phyloP scores from a whole-genome alignment of 106 monocot genomes.

The Dendrobium nobile region DNA sequence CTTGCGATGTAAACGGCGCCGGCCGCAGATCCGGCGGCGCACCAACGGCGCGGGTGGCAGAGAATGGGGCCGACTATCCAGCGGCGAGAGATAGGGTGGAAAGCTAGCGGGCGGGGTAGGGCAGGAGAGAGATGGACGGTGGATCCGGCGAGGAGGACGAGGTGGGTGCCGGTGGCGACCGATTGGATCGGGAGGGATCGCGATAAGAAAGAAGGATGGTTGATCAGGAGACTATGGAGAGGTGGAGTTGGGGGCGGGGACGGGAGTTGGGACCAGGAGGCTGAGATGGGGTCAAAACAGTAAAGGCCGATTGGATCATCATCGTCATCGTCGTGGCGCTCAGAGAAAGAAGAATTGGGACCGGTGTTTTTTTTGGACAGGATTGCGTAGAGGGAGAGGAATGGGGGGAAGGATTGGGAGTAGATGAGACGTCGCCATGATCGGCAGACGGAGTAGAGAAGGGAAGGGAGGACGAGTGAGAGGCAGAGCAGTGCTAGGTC shows the following conservation, averaged over 20 bases:
- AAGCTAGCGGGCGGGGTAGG: conserved; percentile 47
- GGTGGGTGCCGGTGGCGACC: conserved; percentile 27
- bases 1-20: conserved; percentile 43
- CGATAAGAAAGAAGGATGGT: conserved; percentile 73
- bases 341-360: too few species aligned
- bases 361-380: conserved; percentile 6
- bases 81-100: conserved; percentile 29
- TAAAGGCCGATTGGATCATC: conserved; percentile 19
- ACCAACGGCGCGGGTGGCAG: conserved; percentile 73
- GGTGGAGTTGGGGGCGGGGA: conserved; percentile 28
- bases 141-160: conserved; percentile 52
- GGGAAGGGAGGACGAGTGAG: conserved; percentile 24
- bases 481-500: conserved; percentile 60
- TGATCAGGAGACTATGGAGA: conserved; percentile 24
- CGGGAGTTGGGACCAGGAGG: conserved; percentile 45
- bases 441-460: conserved; percentile 46
- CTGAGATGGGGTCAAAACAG: conserved; percentile 48
- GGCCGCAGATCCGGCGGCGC: conserved; percentile 34
- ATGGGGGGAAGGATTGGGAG: conserved; percentile 58
- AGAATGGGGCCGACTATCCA: conserved; percentile 52
- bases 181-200: conserved; percentile 66
- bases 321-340: background rate
- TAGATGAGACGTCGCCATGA: conserved; percentile 48
- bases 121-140: conserved; percentile 47
- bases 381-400: conserved; percentile 67